Conservation (phyloP, 2,329 filamentous ascomycete genomes). For the Penicillium sp. region DNA sequence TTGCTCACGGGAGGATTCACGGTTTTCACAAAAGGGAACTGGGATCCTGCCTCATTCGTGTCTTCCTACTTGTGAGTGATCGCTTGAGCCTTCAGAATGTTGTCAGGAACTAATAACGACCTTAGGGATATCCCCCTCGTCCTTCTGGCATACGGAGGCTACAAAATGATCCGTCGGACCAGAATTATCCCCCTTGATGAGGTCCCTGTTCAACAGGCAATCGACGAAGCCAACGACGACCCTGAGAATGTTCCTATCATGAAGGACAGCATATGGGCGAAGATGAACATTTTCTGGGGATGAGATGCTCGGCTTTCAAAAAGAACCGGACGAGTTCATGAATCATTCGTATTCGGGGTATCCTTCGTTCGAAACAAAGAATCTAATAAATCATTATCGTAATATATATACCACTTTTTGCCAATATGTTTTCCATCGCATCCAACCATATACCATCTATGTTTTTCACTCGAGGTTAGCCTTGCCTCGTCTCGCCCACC, state of each 20-base stretch:
- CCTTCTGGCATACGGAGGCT: constrained; percentile 56
- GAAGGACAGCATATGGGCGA: constrained; percentile 23
- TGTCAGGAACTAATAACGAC: not conserved
- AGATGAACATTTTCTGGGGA: constrained; percentile 38
- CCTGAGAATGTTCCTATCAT: constrained; percentile 35
- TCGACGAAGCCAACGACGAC: constrained; percentile 46
- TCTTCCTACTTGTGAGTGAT: constrained; percentile 62
- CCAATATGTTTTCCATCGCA: not conserved
- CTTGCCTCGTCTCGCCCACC: constrained; percentile 13
- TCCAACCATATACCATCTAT: no score
- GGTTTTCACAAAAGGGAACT: constrained; percentile 60
- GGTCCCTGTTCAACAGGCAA: constrained; percentile 54
- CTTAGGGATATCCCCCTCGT: constrained; percentile 61
- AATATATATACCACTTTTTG: not conserved
- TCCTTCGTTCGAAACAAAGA: not conserved
- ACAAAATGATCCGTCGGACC: constrained; percentile 66
- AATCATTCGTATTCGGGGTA: not conserved
- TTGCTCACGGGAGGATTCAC: constrained; percentile 68
- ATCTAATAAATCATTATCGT: not conserved
- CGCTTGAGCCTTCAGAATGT: not conserved
- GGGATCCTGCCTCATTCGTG: constrained; percentile 58
- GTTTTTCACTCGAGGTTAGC: not conserved
- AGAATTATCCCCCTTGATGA: constrained; percentile 52
- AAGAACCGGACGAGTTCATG: not conserved
- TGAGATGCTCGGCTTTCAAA: constrained; percentile 9